Evolutionary conservation across 148 eudicot genomes (phyloP), one percentile per base, ranked within the genome.

Genomic region (Vaccinium myrtillus): DNA sequence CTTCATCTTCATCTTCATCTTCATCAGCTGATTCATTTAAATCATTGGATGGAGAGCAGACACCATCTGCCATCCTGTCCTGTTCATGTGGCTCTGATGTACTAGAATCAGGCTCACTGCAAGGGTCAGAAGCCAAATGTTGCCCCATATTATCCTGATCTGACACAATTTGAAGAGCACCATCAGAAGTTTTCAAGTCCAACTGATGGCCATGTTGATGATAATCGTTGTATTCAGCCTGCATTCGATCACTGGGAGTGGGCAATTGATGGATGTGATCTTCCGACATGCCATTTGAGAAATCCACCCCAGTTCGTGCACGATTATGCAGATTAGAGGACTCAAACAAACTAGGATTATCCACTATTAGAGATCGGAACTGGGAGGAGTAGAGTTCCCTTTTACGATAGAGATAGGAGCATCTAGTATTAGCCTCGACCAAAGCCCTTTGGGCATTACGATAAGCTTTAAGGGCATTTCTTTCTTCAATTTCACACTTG

Each of bases 401-500:
- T 77, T 80, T 89, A 32, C 81, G 92, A 84, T 91, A 94, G 71
- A 94, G 92, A 84, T 88, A 78, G 82, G 91, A 74, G 90, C 98
- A 94, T 83, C 87, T 91, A 86, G 92, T 89, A 89, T 91, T 92
- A 75, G 98, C 98, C 84, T 92, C 93, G 61, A 89, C 81, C 83
- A 93, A 85, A 65, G 91, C 94, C 86, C 95, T 89, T 86, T 93
- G 98, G 25, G 94, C 94, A 82, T 84, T 90, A 46, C 93, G 95
- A 74, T 90, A 94, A 83, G 91, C 90, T 82, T 86, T 90, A 23
- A 90, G 87, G 83, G 98, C 98, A 83, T 87, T 91, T 85, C 91
- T 90, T 87, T 94, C 98, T 82, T 94, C 95, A 78, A 91, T 77
- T 89, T 94, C 98, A 86, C 98, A 93, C 82, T 86, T 90, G 58